Evolutionary conservation across 495 filamentous ascomycete species (phyloP).

Genomic region (Penicillium angulare): DNA sequence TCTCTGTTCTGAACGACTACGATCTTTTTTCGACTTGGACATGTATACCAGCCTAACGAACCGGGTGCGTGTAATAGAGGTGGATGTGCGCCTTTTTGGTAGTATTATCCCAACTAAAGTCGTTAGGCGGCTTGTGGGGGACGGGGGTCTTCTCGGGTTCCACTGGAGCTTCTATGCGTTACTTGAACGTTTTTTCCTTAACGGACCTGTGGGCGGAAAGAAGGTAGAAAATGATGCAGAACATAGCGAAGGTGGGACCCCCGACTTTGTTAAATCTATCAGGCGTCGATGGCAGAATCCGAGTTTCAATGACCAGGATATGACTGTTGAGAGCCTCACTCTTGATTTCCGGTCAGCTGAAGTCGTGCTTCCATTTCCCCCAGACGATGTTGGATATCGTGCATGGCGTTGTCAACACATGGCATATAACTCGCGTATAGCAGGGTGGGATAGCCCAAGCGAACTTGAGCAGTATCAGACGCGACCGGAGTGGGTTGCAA

Average conservation of each 20-base stretch:
- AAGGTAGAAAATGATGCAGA: conserved; percentile 9
- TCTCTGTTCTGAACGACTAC: too few species aligned
- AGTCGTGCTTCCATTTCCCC: background rate
- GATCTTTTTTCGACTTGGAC: too few species aligned
- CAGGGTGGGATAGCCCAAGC: background rate
- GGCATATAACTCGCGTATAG: too few species aligned
- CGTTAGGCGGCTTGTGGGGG: background rate
- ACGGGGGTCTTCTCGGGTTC: conserved; percentile 11
- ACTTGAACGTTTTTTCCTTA: conserved; percentile 15
- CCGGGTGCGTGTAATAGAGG: too few species aligned
- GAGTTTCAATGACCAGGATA: background rate
- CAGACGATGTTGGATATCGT: background rate
- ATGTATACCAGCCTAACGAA: too few species aligned
- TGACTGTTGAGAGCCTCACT: background rate
- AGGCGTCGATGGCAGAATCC: too few species aligned
- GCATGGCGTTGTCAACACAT: background rate
- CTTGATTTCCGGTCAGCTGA: conserved; percentile 1
- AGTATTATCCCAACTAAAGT: too few species aligned
- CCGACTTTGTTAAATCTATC: too few species aligned
- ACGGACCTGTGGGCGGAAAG: conserved; percentile 18
- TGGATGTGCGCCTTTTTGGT: too few species aligned
- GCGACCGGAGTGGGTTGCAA: background rate
- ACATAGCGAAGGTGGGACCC: too few species aligned
- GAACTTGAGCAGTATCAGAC: background rate
- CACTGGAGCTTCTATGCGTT: conserved; percentile 21